Evolutionary conservation across 805 yeast species (phyloP), one percentile per base, ranked within the genome.

Genomic region (Wickerhamomyces ciferrii): DNA sequence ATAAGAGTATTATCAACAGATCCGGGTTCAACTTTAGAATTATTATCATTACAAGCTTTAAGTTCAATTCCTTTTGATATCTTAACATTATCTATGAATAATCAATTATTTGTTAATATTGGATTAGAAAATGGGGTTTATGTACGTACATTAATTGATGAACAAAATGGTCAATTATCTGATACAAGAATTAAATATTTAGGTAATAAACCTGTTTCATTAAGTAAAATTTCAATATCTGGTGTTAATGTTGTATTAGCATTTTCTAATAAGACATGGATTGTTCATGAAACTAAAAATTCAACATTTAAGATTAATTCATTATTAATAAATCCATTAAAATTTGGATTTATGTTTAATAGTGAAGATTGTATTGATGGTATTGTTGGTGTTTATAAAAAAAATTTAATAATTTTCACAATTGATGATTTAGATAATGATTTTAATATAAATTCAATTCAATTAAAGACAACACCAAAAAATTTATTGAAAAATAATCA

Each of bases 81-180:
- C 14, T 43, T 76, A 17, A 54, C 66, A 48, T 48, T 63, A 7
- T 15, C 45, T 21, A 44, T 48, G 54, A 43, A 53, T 18, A 41
- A 46, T 18, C 43, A 48, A 8, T 49, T 68, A 3, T 72, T 67
- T 48, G 72, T 87, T 11, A 95, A 90, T 62, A 75, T 89, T 43
- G 97, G 97, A 2, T 72, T 90, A 71, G 75, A 68, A n/a, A 87
- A 82, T 61, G 98, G 98, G 19, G 79, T 91, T 1, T 88, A 84
- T 65, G 81, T 83, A 2, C 69, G 83, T 17, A 76, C 88, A 0
- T 65, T 68, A 6, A 54, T 90, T 35, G 88, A 86, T 56, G 57
- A 61, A 0, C 55, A 67, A 5, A 70, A 83, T 4, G 97, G 96
- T 3, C 72, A 79, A 19, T 60, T 84, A 14, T 67, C 76, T 1